Evolutionary conservation across 1,284 basidiomycete species (phyloP).

Genomic region (Blastosporella zonata): DNA sequence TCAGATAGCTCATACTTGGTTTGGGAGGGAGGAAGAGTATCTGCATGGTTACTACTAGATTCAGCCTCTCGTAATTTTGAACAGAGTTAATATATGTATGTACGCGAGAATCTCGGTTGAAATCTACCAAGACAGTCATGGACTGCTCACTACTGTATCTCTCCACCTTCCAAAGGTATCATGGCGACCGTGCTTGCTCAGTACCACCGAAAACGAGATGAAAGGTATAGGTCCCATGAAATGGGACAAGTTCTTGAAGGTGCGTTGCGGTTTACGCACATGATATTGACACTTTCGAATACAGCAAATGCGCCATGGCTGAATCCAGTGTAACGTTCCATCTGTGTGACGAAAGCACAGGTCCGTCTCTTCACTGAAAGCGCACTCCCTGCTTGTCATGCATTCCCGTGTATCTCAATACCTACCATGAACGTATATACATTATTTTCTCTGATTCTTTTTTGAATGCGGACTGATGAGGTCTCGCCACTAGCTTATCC

Average conservation of each 20-base stretch:
- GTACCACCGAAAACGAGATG: conserved; percentile 52
- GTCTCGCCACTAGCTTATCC: conserved; percentile 55
- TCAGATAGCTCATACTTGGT: no score
- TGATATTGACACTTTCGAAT: background rate
- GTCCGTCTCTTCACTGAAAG: conserved; percentile 4
- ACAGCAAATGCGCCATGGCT: conserved; percentile 69
- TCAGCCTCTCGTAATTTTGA: no score
- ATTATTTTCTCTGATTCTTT: conserved; percentile 2
- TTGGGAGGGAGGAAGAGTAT: no score
- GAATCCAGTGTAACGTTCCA: conserved; percentile 80
- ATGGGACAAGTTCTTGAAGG: conserved; percentile 57
- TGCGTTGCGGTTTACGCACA: conserved; percentile 8
- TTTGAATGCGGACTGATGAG: conserved; percentile 3
- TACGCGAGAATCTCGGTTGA: no score
- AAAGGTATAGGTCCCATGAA: conserved; percentile 58
- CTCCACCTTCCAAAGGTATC: background rate
- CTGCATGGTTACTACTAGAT: no score
- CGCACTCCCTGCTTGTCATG: background rate
- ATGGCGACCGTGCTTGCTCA: conserved; percentile 35
- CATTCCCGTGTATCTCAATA: conserved; percentile 53
- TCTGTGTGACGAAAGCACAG: conserved; percentile 51
- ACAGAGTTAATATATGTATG: no score
- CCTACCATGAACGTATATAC: conserved; percentile 68
- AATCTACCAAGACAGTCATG: background rate
- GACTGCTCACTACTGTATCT: background rate